Evolutionary conservation across 306 rosid species (phyloP), one percentile per base, ranked within the genome.

Genomic region (Calophaca sinica): DNA sequence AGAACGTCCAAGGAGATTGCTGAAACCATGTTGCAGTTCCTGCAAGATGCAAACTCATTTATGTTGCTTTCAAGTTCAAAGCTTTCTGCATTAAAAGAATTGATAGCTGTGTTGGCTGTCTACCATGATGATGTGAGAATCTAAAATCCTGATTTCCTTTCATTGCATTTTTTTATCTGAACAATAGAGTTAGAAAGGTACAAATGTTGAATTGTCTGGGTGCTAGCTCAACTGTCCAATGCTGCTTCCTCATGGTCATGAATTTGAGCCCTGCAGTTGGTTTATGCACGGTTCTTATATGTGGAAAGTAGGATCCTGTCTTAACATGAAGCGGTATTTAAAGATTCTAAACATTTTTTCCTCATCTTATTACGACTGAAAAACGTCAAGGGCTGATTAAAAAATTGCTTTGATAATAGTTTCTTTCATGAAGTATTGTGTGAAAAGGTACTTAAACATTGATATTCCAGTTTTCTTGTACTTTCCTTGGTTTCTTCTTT

Each of bases 21-120:
- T 53, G 93, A 93, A 74, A 85, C 88, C 78, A 88, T 92, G 93
- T 75, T 92, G 82, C 48, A n/a, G 14, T 77, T 76, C 80, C 83
- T 94, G 89, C 85, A 83, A 84, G 87, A 85, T 44, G 89, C 90
- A 55, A 94, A 92, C 83, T 81, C 89, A 0, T 82, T 74, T 83
- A 74, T 84, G 79, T 72, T 92, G 87, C 82, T 89, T 57, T 80
- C 88, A 72, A 88, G 84, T 71, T 90, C 98, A 38, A 94, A 88
- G 77, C 89, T 88, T 79, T 76, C 91, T 70, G 93, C 97, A 10
- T 62, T 89, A 58, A 88, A 80, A 84, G 86, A 89, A 53, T 79
- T 94, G 76, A 84, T 80, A 67, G 83, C 88, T 54, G 80, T 86
- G 72, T 77, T 89, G 82, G 82, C 93, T 52, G 85, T 94, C 49